These are phyloP conservation scores for Poa annua DNA, from an alignment of 176 grass and related monocot species.

Conservation along the genomic window DNA sequence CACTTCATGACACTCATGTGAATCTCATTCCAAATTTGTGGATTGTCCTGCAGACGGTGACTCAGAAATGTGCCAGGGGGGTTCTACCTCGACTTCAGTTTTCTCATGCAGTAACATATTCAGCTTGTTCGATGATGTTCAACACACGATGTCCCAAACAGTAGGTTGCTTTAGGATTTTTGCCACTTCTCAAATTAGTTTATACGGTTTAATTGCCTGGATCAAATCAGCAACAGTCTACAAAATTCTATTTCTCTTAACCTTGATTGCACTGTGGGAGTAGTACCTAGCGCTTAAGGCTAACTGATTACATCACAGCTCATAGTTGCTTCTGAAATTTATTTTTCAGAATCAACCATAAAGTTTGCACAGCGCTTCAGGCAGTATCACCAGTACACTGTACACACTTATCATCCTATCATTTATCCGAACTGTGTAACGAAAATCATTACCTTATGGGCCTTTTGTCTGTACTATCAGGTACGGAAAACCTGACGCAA, in stretches of 20 bases:
- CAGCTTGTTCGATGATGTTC: background rate
- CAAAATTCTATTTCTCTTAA: background rate
- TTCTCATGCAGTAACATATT: background rate
- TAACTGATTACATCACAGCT: slow-evolving; percentile 1
- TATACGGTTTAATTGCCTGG: background rate
- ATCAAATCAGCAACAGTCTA: background rate
- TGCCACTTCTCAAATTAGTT: background rate
- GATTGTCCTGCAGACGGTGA: slow-evolving; percentile 25
- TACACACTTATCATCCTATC: slow-evolving; percentile 19
- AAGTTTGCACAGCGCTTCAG: slow-evolving; percentile 38
- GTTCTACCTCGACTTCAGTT: background rate
- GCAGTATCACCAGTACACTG: slow-evolving; percentile 49
- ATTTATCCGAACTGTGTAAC: slow-evolving; percentile 19
- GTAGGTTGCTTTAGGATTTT: slow-evolving; percentile 28
- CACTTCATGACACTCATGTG: background rate
- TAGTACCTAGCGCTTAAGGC: background rate
- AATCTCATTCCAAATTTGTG: slow-evolving; percentile 5
- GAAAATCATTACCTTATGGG: background rate
- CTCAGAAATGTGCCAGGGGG: background rate
- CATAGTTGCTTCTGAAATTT: slow-evolving; percentile 25
- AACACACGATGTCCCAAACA: slow-evolving; percentile 16
- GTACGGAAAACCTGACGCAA: slow-evolving; percentile 30
- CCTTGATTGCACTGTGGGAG: background rate
- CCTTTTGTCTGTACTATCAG: slow-evolving; percentile 42
- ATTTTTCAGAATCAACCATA: slow-evolving; percentile 41